Base-by-base conservation (phyloP, 495 filamentous ascomycete species). In the Durotheca rogersii region DNA sequence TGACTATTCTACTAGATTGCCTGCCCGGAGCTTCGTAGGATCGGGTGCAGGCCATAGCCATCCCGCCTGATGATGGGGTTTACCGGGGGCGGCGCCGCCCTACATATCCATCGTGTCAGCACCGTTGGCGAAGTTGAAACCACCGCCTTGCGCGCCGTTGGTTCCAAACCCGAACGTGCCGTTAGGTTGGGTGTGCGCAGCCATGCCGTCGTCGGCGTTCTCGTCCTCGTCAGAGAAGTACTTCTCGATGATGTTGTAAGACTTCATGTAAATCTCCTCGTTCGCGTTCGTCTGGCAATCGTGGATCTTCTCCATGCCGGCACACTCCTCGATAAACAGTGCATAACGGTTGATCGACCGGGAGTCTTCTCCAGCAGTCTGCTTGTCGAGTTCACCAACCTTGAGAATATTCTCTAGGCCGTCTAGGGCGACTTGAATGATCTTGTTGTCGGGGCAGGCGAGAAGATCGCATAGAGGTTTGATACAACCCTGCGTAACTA, bases 211-310 rank as follows among this genome's bases (percentile, higher is more conserved):
- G 56, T 82, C 86, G 45, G 78, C 89, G 51, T 81, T 85, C 62
- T 94, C 94, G 9, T 96, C 93, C 59, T 98, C 93, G 66, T 99
- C 94, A 1, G 90, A 95, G 81, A 99, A 99, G 79, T 99, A 97
- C 77, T 96, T 96, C 81, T 97, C 94, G 62, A 99, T 99, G 73
- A 99, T 97, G 78, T 93, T 96, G 78, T 96, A 99, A 0, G 94
- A 95, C 83, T 99, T 99, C 93, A 99, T 96, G 80, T 99, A 99
- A 60, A 99, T 99, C 74, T 99, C 94, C 73, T 97, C 94, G 74
- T 99, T 99, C 73, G 94, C 92, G 60, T 99, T 99, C 73, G 92
- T 96, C 78, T 99, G 94, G 82, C 93, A 96, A 59, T 96, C 91
- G 71, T 99, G 94, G 63, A 99, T 96, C 84, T 96, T 97, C 77